Percentiles rank a stretch among this genome's conserved stretches.
Conservation (phyloP, 768 basidiomycete species). For the Lactarius sp. region DNA sequence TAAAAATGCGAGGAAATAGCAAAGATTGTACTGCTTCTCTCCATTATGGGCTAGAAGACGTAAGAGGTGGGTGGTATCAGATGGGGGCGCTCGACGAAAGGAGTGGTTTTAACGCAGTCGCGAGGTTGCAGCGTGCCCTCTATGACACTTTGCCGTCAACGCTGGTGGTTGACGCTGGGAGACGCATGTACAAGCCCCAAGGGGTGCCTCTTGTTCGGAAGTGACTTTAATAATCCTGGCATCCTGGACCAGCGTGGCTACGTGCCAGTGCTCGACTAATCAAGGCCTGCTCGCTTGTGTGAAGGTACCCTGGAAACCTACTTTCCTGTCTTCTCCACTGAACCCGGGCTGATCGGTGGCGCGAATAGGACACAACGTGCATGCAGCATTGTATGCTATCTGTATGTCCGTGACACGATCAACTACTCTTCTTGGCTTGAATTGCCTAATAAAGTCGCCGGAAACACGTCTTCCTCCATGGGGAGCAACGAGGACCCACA, state of each 20-base stretch:
- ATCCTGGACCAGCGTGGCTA: neutral
- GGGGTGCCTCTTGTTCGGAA: neutral
- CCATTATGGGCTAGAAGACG: slow-evolving; percentile 10
- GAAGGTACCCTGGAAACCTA: neutral
- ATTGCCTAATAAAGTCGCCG: neutral
- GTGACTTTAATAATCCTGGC: neutral
- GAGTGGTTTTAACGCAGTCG: slow-evolving; percentile 13
- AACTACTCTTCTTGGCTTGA: neutral
- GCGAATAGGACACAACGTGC: slow-evolving; percentile 16
- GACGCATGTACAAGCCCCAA: slow-evolving; percentile 3
- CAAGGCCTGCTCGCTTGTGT: neutral
- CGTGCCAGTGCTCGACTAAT: slow-evolving; percentile 10
- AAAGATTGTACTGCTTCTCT: slow-evolving; percentile 23
- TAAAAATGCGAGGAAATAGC: slow-evolving; percentile 21
- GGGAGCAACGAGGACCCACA: neutral
- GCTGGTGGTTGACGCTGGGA: slow-evolving; percentile 6
- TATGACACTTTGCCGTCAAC: slow-evolving; percentile 1
- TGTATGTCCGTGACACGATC: neutral
- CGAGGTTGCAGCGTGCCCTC: slow-evolving; percentile 18
- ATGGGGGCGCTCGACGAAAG: neutral
- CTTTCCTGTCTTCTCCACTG: neutral
- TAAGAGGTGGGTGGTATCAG: neutral
- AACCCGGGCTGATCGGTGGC: slow-evolving; percentile 1
- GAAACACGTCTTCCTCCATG: neutral
- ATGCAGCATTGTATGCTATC: slow-evolving; percentile 8